phyloP scores from a whole-genome alignment of 179 eudicot species.

The Beta macrorhiza region DNA sequence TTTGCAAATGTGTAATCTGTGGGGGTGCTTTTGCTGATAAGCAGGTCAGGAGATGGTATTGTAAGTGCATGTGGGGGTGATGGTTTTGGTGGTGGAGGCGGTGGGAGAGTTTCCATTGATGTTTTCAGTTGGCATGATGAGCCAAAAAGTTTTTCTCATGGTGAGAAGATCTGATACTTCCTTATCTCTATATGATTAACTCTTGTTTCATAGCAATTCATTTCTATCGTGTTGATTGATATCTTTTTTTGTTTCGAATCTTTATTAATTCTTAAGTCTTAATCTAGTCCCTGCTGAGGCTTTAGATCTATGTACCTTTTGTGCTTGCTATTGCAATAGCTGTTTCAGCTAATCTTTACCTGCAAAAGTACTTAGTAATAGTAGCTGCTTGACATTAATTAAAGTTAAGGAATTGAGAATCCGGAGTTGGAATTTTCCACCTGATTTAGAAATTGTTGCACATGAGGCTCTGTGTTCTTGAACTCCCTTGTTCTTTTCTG shows the following conservation, averaged over 20 bases:
- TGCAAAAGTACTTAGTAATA: neutral
- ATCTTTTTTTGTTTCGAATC: neutral
- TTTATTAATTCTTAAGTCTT: too few species aligned
- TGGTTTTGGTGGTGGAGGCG: slow-evolving; percentile 99
- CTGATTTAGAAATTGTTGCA: neutral
- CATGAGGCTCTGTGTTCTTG: too few species aligned
- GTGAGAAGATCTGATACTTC: slow-evolving; percentile 42
- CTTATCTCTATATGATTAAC: neutral
- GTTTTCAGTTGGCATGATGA: slow-evolving; percentile 83
- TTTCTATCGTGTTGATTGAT: neutral
- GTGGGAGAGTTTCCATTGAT: slow-evolving; percentile 86
- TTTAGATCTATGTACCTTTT: neutral
- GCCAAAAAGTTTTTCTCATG: slow-evolving; percentile 58
- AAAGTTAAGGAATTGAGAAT: neutral
- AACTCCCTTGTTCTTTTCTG: neutral
- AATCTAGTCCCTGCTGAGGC: neutral
- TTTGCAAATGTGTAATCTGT: neutral
- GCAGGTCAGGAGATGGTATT: slow-evolving; percentile 82
- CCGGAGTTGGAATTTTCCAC: too few species aligned
- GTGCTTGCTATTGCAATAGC: neutral
- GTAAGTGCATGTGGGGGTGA: slow-evolving; percentile 89
- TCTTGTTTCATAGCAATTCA: neutral
- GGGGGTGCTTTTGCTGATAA: slow-evolving; percentile 23
- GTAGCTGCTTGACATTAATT: neutral
- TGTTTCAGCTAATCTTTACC: neutral